Percentiles rank a stretch among this genome's conserved stretches.
Evolutionary conservation across 805 yeast genomes (phyloP).

Genomic region (Lipomyces oligophaga): DNA sequence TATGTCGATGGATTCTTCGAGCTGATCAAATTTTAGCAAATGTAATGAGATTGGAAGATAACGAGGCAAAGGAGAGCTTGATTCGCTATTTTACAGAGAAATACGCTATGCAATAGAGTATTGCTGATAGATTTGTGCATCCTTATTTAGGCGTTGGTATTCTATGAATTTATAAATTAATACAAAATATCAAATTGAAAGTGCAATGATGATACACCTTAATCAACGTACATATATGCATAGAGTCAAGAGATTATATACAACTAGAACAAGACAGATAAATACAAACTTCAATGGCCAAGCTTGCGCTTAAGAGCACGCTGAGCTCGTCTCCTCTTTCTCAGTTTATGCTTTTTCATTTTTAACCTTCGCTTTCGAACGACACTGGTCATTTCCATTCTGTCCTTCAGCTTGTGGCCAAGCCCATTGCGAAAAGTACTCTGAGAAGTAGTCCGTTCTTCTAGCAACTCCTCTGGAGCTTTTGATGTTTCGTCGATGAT

Average conservation of each 20-base stretch:
- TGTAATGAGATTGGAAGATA: constrained; percentile 35
- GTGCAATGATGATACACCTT: too few species aligned
- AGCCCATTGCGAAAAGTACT: constrained; percentile 4
- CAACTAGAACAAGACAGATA: neutral
- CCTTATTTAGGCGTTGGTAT: too few species aligned
- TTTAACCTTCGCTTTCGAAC: constrained; percentile 68
- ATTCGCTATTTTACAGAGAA: constrained; percentile 33
- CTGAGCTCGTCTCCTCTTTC: constrained; percentile 94
- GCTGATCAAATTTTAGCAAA: constrained; percentile 22
- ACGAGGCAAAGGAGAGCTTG: constrained; percentile 33
- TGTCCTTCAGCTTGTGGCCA: neutral
- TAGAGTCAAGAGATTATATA: too few species aligned
- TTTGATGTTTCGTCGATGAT: constrained; percentile 2
- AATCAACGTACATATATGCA: too few species aligned
- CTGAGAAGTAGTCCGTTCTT: neutral
- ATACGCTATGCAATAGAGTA: constrained; percentile 19
- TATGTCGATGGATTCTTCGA: neutral
- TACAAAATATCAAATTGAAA: too few species aligned
- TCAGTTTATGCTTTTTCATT: constrained; percentile 96
- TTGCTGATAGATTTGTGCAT: too few species aligned
- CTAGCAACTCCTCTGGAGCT: constrained; percentile 3
- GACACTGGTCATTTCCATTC: constrained; percentile 37
- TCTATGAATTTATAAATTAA: too few species aligned
- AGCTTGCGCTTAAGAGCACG: constrained; percentile 45
- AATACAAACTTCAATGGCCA: neutral